Evolutionary conservation across 331 rosid species (phyloP), one percentile per base, ranked within the genome.

Genomic region (Spiraea crenata): DNA sequence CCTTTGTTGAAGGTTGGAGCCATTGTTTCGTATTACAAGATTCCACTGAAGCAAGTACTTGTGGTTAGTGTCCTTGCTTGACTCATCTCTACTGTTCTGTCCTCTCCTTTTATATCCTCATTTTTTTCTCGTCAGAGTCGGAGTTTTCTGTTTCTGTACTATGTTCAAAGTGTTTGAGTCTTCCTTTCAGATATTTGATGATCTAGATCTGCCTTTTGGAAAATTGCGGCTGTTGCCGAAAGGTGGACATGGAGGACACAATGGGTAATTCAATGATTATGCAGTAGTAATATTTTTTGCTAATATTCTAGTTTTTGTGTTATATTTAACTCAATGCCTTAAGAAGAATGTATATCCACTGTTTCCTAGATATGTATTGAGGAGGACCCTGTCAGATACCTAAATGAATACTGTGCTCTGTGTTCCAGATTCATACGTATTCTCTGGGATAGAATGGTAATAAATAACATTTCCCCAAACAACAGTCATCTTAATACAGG

Each of bases 211-310:
- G 74, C 97, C 99, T 5, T 91, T 95, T 79, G 93, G 87, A 49
- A 89, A 91, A 83, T 51, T 89, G 79, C 86, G 89, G 82, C 72
- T 95, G 67, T 82, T 87, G 84, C 99, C 99, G 35, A 95, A 93
- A 83, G 99, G 99, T 42, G 97, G 99, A 50, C 99, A 91, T 65
- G 97, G 99, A 87, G 99, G 99, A 65, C 99, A 91, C 52, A 91
- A 91, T 58, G 97, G 99, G 97, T 91, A 83, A 79, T 57, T 68
- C 63, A 31, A 61, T 72, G 31, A 17, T 59, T 69, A 70, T 67
- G 14, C 63, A 15, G 13, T 71, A 58, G 48, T 54, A 42, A 49
- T 50, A 14, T 16, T 48, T 65, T 48, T 70, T 68, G 70, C 72
- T 70, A 39, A 14, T 51, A 25, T 39, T 63, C 52, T 70, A 13